Percentiles rank a stretch among this genome's conserved stretches.
Conservation (phyloP, 192 early-diverging fungal genomes). For the Glomus cerebriforme region DNA sequence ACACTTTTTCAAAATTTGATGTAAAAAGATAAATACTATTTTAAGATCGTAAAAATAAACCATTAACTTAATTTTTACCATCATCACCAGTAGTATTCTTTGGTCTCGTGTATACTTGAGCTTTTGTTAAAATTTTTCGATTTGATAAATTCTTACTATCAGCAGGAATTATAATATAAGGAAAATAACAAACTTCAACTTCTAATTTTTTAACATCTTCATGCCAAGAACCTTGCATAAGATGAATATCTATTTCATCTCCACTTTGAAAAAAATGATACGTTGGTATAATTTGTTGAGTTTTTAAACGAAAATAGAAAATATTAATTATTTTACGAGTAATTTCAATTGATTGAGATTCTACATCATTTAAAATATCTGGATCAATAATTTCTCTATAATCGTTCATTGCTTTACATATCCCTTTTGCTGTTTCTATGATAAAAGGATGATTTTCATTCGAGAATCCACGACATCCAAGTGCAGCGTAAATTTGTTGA, state of each 20-base stretch:
- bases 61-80: too few relatives aligned
- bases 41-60: too few relatives aligned
- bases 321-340: slow-evolving; percentile 6
- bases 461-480: slow-evolving; percentile 12
- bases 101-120: not conserved
- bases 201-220: slow-evolving; percentile 1
- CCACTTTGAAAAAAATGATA: slow-evolving; percentile 10
- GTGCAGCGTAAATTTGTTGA: slow-evolving; percentile 6
- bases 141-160: not conserved
- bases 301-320: not conserved
- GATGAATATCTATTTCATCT: not conserved
- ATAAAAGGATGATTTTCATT: slow-evolving; percentile 2
- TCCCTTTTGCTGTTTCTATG: not conserved
- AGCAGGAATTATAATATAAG: not conserved
- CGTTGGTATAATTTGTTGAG: not conserved
- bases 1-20: too few relatives aligned
- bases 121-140: not conserved
- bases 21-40: too few relatives aligned
- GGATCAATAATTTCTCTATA: not conserved
- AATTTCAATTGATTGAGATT: not conserved
- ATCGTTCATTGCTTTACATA: not conserved
- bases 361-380: not conserved
- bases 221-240: not conserved
- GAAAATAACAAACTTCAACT: slow-evolving; percentile 21
- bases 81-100: not conserved